Percentiles rank a stretch among this genome's conserved stretches.
Conservation (phyloP, 495 filamentous ascomycete genomes). For the Platismatia glauca region DNA sequence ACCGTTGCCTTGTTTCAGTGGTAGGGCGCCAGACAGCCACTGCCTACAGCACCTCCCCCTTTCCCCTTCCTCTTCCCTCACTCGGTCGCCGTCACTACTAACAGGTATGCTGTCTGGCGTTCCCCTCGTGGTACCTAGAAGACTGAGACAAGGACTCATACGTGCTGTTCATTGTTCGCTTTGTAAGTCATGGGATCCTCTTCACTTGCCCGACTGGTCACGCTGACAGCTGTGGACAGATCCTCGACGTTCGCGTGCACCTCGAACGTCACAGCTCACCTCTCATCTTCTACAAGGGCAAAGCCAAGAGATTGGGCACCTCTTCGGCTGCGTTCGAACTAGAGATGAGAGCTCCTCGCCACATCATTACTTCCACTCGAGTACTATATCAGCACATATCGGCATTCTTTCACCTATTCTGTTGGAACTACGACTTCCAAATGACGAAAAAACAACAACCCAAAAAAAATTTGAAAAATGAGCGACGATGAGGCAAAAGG, state of each 20-base stretch:
- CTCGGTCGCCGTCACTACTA: not conserved
- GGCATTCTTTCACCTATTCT: not conserved
- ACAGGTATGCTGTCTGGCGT: conserved; percentile 10
- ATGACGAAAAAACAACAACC: not conserved
- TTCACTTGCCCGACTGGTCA: not conserved
- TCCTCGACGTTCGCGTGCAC: not conserved
- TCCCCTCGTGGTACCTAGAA: conserved; percentile 3
- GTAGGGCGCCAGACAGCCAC: conserved; percentile 8
- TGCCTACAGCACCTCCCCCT: conserved; percentile 4
- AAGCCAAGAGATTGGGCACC: not conserved
- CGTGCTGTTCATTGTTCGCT: not conserved
- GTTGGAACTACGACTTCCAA: conserved; percentile 2
- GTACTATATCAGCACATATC: not conserved
- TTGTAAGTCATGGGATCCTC: conserved; percentile 6
- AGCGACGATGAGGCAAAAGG: not conserved
- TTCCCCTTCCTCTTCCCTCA: not conserved
- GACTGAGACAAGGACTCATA: conserved; percentile 11
- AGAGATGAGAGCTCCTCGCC: not conserved
- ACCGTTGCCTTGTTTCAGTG: conserved; percentile 9
- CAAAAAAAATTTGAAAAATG: conserved; percentile 5
- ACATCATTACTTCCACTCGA: not conserved
- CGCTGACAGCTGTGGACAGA: not conserved
- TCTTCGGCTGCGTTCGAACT: not conserved
- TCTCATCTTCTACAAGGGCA: not conserved
- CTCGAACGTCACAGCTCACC: not conserved